phyloP scores from a whole-genome alignment of 2,329 filamentous ascomycete genomes.

The Didymellaceae sp. region DNA sequence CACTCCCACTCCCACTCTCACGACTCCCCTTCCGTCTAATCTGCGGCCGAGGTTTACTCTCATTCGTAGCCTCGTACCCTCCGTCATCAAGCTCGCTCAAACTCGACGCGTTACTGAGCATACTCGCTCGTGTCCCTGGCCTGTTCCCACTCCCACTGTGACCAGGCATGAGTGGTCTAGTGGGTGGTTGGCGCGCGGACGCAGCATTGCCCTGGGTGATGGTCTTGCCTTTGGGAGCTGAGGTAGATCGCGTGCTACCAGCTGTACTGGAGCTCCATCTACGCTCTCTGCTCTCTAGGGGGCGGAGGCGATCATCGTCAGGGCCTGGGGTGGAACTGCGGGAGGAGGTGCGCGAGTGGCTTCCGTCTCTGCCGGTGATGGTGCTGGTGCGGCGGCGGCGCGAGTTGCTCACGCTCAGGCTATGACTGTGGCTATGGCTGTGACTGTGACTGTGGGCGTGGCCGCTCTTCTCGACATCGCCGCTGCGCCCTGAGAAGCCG shows the following conservation, averaged over 20 bases:
- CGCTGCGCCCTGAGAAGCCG: slow-evolving; percentile 31
- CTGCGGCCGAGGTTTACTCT: slow-evolving; percentile 6
- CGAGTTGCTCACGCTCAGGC: slow-evolving; percentile 6
- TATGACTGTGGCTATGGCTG: slow-evolving; percentile 12
- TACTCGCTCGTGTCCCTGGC: slow-evolving; percentile 43
- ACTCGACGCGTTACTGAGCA: slow-evolving; percentile 39
- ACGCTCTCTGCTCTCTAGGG: slow-evolving; percentile 31
- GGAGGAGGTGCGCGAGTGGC: slow-evolving; percentile 43
- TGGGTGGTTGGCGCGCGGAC: slow-evolving; percentile 34
- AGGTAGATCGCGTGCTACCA: slow-evolving; percentile 34
- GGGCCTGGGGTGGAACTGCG: slow-evolving; percentile 43
- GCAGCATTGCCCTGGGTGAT: slow-evolving; percentile 34
- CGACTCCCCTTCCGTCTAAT: slow-evolving; percentile 9
- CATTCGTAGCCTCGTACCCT: slow-evolving; percentile 8
- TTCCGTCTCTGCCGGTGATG: slow-evolving; percentile 35
- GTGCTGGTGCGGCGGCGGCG: slow-evolving; percentile 38
- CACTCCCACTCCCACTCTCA: slow-evolving; percentile 11
- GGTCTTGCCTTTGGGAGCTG: slow-evolving; percentile 20
- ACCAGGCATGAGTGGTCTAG: slow-evolving; percentile 19
- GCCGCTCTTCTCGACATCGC: slow-evolving; percentile 43
- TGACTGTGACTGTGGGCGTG: slow-evolving; percentile 15
- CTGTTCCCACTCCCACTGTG: slow-evolving; percentile 37
- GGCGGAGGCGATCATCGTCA: slow-evolving; percentile 29
- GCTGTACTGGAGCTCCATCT: slow-evolving; percentile 46
- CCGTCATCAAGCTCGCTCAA: slow-evolving; percentile 28